Percentiles rank a stretch among this genome's conserved stretches.
phyloP scores from a whole-genome alignment of 495 filamentous ascomycete genomes.

The Peziza echinospora region DNA sequence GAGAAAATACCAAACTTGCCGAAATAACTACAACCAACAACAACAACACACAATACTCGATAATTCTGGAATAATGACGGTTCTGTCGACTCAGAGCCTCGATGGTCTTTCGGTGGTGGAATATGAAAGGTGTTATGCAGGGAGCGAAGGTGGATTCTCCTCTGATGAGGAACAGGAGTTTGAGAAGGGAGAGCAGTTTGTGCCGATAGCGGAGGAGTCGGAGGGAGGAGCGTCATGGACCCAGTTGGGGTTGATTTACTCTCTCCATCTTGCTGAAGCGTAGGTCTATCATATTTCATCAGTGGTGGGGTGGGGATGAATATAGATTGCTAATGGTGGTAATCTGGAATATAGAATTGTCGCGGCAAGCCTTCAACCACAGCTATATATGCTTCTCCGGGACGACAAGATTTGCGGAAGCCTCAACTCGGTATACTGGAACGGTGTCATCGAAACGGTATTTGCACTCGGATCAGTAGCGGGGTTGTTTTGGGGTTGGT shows the following conservation, averaged over 20 bases:
- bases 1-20: no score
- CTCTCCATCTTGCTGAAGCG: conserved; percentile 20
- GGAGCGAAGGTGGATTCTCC: neutral
- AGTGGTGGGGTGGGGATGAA: neutral
- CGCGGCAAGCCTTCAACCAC: conserved; percentile 25
- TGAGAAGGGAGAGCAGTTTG: conserved; percentile 5
- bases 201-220: conserved; percentile 5
- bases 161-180: conserved; percentile 5
- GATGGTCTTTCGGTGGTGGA: neutral
- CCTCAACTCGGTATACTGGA: conserved; percentile 24
- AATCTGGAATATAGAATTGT: conserved; percentile 20
- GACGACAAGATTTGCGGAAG: conserved; percentile 23
- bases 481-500: conserved; percentile 24
- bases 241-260: conserved; percentile 19
- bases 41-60: no score
- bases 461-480: conserved; percentile 27
- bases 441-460: conserved; percentile 26
- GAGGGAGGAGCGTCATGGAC: conserved; percentile 8
- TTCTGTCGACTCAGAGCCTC: neutral
- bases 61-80: no score
- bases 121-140: neutral
- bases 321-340: neutral
- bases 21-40: no score
- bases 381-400: conserved; percentile 24
- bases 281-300: conserved; percentile 7